phyloP scores from a whole-genome alignment of 2,329 filamentous ascomycete species.

The Ophiocordyceps camponoti-saundersi region DNA sequence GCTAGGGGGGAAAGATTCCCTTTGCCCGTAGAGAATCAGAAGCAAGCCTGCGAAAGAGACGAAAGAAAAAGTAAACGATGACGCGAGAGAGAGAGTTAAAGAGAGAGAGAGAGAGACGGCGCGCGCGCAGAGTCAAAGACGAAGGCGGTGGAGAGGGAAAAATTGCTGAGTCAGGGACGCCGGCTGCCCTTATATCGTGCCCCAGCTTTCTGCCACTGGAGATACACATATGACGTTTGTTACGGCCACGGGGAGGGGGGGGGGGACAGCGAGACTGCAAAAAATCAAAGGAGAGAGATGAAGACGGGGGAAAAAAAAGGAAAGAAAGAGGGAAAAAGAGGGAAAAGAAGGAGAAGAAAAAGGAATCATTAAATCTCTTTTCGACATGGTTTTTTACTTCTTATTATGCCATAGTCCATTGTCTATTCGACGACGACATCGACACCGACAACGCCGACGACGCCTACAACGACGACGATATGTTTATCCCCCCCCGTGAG shows the following conservation, averaged over 20 bases:
- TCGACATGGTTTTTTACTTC: too few species aligned
- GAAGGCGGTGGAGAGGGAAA: conserved; percentile 13
- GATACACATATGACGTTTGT: too few species aligned
- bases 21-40: background rate
- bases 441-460: too few species aligned
- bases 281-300: background rate
- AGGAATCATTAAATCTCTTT: too few species aligned
- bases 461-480: too few species aligned
- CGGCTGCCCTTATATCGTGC: conserved; percentile 22
- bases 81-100: background rate
- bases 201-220: conserved; percentile 16
- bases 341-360: too few species aligned
- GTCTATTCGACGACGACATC: too few species aligned
- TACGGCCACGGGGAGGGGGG: conserved; percentile 10
- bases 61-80: background rate
- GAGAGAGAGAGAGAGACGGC: background rate
- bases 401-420: too few species aligned
- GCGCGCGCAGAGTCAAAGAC: background rate
- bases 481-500: too few species aligned
- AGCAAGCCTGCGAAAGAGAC: background rate
- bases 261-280: conserved; percentile 3
- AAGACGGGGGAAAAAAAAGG: background rate
- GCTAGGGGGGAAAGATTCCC: background rate
- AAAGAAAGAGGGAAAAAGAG: too few species aligned
- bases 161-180: conserved; percentile 22